Evolutionary conservation across 2,329 filamentous ascomycete genomes (phyloP), one percentile per base, ranked within the genome.

Genomic region (Xylariaceae sp.): DNA sequence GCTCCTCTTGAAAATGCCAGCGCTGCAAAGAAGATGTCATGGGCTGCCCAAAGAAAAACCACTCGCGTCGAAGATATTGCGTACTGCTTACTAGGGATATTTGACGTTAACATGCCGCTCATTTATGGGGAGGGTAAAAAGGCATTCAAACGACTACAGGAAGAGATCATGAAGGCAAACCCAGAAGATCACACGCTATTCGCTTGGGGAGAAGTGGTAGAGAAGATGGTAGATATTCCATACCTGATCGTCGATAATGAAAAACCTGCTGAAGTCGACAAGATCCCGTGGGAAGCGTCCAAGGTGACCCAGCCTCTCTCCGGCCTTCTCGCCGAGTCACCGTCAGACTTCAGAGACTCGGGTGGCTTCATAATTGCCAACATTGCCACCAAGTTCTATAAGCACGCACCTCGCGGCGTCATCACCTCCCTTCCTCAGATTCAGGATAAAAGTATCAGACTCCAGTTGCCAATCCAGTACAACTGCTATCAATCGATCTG

Each of bases 11-110:
- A 49, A 5, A 30, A 30, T n/a, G 57, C 56, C 7, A 61, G 60
- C 11, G 47, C 63, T 1, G 59, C 62, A 0, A 57, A 64, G 49
- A 60, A 55, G 30, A 65, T 68, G 58, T 65, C 64, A 0, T 69
- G 67, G 67, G 66, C 65, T 2, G 40, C 67, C 7, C n/a, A 24
- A 7, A 47, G 66, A n/a, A 10, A 58, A 30, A 66, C 64, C 0
- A 62, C 61, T 4, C 60, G 65, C 9, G 24, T 54, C 2, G 65
- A 69, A 42, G 67, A 69, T 20, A 44, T 55, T 1, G 65, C 67
- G 6, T 69, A 69, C 37, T 65, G 59, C 16, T 58, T 69, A 2
- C 52, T 68, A 6, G 67, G 67, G 8, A 60, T 69, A 10, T 67
- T 69, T 53, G 62, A 66, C 39, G 57, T 69, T 4, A 62, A 65